Conservation (phyloP, 805 yeast species). For the Spathaspora sp. region DNA sequence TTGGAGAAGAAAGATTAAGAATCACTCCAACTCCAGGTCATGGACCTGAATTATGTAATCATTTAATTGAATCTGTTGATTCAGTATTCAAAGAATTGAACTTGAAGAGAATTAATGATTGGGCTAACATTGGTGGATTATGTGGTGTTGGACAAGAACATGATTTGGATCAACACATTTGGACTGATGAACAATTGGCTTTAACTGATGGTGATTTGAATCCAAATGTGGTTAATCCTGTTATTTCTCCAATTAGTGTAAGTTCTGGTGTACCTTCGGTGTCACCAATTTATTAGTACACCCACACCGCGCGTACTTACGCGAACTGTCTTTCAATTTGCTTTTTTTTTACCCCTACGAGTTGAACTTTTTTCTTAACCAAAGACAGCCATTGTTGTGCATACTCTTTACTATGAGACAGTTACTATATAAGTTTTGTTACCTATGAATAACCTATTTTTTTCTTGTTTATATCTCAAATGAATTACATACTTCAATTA, state of each 20-base stretch:
- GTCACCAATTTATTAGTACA: not conserved
- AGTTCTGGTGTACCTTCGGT: conserved; percentile 57
- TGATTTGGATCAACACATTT: conserved; percentile 56
- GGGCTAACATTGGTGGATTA: conserved; percentile 81
- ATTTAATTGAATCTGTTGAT: conserved; percentile 75
- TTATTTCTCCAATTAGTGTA: conserved; percentile 59
- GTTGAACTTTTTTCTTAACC: not conserved
- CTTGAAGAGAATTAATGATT: conserved; percentile 71
- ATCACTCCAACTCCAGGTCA: conserved; percentile 99
- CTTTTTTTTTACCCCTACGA: not conserved
- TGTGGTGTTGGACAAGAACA: conserved; percentile 74
- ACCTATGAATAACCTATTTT: not conserved
- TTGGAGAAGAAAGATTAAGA: conserved; percentile 93
- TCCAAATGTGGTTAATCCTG: conserved; percentile 62
- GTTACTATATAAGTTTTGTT: not conserved
- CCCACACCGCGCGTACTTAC: no score
- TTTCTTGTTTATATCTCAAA: not conserved
- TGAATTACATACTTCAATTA: not conserved
- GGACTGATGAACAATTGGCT: conserved; percentile 80
- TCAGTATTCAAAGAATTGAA: conserved; percentile 71
- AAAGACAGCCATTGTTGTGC: not conserved
- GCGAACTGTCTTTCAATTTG: not conserved
- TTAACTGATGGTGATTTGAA: conserved; percentile 63
- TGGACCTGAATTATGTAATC: conserved; percentile 67
- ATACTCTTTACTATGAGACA: not conserved